These are phyloP conservation scores for Starmerella kuoi DNA, from an alignment of 805 yeast genomes.

Conservation along the genomic window DNA sequence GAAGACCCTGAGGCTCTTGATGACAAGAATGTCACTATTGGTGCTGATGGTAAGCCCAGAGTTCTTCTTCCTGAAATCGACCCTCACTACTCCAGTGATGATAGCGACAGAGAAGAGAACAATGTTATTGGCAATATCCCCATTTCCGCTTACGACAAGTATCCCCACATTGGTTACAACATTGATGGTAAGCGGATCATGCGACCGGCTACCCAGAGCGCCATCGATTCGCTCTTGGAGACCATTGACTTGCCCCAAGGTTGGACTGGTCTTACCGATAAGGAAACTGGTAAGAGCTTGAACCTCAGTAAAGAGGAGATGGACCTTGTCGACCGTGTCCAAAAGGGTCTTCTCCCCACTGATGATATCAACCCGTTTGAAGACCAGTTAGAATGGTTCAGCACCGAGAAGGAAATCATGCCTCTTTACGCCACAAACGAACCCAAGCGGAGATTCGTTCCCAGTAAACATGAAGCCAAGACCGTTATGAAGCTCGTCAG, in stretches of 20 bases:
- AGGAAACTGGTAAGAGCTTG: conserved; percentile 72
- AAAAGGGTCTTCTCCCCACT: conserved; percentile 71
- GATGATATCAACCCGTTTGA: conserved; percentile 77
- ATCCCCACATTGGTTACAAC: conserved; percentile 94
- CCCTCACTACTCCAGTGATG: conserved; percentile 92
- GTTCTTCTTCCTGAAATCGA: conserved; percentile 77
- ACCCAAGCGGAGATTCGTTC: conserved; percentile 93
- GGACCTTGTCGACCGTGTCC: conserved; percentile 76
- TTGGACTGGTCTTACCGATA: conserved; percentile 94
- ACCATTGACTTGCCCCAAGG: conserved; percentile 92
- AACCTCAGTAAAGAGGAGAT: conserved; percentile 78
- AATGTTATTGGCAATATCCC: conserved; percentile 95
- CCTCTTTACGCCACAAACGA: conserved; percentile 91
- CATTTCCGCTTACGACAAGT: conserved; percentile 83
- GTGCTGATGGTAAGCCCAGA: conserved; percentile 68
- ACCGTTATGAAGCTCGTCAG: conserved; percentile 90
- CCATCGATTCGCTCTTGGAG: conserved; percentile 80
- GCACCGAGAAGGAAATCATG: conserved; percentile 63
- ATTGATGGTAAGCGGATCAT: conserved; percentile 95
- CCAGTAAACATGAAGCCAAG: conserved; percentile 94
- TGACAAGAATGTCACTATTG: conserved; percentile 20
- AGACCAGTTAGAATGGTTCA: conserved; percentile 92
- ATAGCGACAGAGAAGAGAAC: conserved; percentile 63
- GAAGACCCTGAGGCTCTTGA: conserved; percentile 27
- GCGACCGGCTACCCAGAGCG: conserved; percentile 97